Evolutionary conservation across 1,139 yeast species (phyloP), one percentile per base, ranked within the genome.

Genomic region (Candida albicans): DNA sequence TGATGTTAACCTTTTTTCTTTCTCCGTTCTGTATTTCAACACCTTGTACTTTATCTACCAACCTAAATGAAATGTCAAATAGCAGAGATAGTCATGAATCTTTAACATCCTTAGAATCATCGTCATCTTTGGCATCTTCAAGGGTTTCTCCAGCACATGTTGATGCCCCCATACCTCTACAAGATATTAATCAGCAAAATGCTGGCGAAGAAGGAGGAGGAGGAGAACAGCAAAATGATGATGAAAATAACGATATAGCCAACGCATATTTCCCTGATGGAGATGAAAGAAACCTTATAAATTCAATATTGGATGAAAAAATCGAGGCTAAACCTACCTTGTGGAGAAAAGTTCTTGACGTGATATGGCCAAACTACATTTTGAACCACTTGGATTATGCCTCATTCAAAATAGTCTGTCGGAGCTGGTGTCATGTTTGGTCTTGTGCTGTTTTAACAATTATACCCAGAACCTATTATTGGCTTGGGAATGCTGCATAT

Each of bases 361-460:
- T 45, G 6, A 6, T 59, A 3, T 50, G 54, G 15, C 72, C 72
- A 0, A 55, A 48, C 35, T 67, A 57, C 41, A 45, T 68, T 3
- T 32, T 65, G 2, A 56, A 66, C 31, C 70, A 67, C 48, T 41
- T 65, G 11, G 59, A 57, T 35, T 56, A 50, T 41, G 45, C 42
- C 0, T 67, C 70, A 5, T 55, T 65, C 46, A 64, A 63, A 42
- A 48, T 58, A 0, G 61, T 53, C 1, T 30, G 59, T 7, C 54
- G 65, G 25, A 58, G 70, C 2, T 68, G 68, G 64, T 30, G 58
- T 3, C 67, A 63, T 42, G 47, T 62, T 3, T 68, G 70, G 66
- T 41, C 50, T 4, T 53, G 63, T 1, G 59, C 62, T 8, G 44
- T 68, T 1, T 40, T 68, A 12, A 47, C 61, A 8, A 52, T 65